Evolutionary conservation across 169 alveolate genomes (phyloP).

Genomic region (Theileria equi): DNA sequence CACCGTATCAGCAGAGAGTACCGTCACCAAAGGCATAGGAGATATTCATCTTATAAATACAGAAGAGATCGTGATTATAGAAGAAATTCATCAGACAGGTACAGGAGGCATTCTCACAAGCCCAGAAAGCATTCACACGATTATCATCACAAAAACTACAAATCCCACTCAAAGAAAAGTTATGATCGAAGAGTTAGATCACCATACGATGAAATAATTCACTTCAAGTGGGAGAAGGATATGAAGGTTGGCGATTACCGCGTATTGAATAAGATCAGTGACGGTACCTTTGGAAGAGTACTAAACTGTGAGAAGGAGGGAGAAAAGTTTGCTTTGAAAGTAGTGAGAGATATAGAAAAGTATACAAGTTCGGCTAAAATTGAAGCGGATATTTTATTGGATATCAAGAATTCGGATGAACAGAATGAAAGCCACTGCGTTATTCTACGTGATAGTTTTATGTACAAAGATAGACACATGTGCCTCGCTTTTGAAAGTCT

Average conservation of each 20-base stretch:
- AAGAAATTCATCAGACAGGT: conserved; percentile 4
- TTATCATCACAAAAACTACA: neutral
- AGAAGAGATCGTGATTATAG: neutral
- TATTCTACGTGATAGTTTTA: conserved; percentile 84
- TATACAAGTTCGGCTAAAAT: conserved; percentile 94
- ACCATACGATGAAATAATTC: conserved; percentile 25
- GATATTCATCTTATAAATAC: conserved; percentile 2
- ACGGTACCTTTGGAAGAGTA: conserved; percentile 98
- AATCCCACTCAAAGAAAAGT: neutral
- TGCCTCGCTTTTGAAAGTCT: conserved; percentile 94
- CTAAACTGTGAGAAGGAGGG: conserved; percentile 84
- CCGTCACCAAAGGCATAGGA: neutral
- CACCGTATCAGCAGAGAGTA: neutral
- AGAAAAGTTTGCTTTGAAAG: conserved; percentile 87
- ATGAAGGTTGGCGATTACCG: conserved; percentile 76
- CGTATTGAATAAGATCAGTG: conserved; percentile 88
- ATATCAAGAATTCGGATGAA: conserved; percentile 83
- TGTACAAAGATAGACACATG: conserved; percentile 82
- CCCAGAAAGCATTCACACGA: neutral
- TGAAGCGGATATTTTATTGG: conserved; percentile 90
- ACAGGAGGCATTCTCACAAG: conserved; percentile 14
- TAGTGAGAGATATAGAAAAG: conserved; percentile 89
- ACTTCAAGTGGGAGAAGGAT: conserved; percentile 72
- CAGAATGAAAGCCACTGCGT: conserved; percentile 86
- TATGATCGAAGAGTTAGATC: conserved; percentile 9